Percentiles rank a stretch among this genome's conserved stretches.
Conservation (phyloP, 805 yeast genomes). For the Nakazawaea siamensis region DNA sequence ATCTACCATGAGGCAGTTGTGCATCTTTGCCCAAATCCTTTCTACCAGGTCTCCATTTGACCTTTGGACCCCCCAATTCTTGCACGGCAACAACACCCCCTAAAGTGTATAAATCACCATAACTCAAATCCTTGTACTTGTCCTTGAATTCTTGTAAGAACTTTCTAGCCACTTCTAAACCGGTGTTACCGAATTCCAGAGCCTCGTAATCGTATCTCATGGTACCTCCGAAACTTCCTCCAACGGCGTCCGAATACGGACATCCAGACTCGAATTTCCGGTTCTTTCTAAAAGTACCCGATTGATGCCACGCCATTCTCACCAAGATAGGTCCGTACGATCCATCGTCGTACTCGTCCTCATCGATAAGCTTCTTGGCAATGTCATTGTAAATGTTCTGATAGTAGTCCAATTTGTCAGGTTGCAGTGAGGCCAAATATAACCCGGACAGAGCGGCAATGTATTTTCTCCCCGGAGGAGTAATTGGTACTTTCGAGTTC, state of each 20-base stretch:
- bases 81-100: conserved; percentile 63
- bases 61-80: conserved; percentile 57
- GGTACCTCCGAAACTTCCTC: conserved; percentile 46
- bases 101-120: conserved; percentile 66
- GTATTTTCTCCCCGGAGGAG: conserved; percentile 7
- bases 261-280: conserved; percentile 17
- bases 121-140: conserved; percentile 51
- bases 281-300: conserved; percentile 36
- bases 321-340: conserved; percentile 42
- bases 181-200: conserved; percentile 40
- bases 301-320: conserved; percentile 41
- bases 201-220: conserved; percentile 45
- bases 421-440: not conserved
- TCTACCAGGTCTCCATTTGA: conserved; percentile 48
- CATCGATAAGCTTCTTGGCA: conserved; percentile 51
- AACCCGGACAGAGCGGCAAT: not conserved
- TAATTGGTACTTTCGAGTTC: too few relatives aligned
- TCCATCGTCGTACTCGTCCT: conserved; percentile 54
- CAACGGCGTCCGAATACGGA: conserved; percentile 26
- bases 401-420: conserved; percentile 40
- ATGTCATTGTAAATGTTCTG: conserved; percentile 65
- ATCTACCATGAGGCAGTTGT: conserved; percentile 39
- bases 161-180: conserved; percentile 44
- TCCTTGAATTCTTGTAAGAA: conserved; percentile 47
- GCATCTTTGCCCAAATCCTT: conserved; percentile 23